A percentile compares a stretch with the other conserved stretches of the same genome.
Evolutionary conservation across 805 yeast species (phyloP).

Genomic region (Peterozyma xylosa): DNA sequence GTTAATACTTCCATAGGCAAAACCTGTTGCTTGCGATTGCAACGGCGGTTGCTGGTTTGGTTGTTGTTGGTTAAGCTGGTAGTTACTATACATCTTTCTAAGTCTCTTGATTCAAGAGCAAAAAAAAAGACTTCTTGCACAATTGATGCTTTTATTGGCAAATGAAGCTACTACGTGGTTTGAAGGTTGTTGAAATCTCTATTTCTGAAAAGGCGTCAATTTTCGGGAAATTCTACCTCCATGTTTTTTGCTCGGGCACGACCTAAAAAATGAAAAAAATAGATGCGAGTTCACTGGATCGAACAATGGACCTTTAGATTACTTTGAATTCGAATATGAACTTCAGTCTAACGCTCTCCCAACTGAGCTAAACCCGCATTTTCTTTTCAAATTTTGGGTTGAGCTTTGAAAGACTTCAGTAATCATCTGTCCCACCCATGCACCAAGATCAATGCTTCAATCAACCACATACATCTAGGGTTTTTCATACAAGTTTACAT

Average conservation of each 20-base stretch:
- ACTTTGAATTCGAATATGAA: neutral
- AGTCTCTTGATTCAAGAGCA: neutral
- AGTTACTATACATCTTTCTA: slow-evolving; percentile 6
- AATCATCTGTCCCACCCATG: too few relatives aligned
- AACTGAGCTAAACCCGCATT: neutral
- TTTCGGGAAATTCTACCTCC: too few relatives aligned
- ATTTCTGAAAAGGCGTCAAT: neutral
- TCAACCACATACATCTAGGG: too few relatives aligned
- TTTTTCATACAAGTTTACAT: too few relatives aligned
- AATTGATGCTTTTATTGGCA: neutral
- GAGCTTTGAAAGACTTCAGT: too few relatives aligned
- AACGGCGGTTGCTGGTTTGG: slow-evolving; percentile 11
- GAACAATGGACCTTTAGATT: neutral
- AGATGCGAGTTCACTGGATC: neutral
- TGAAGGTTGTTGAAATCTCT: neutral
- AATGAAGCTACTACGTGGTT: neutral
- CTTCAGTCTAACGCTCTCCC: neutral
- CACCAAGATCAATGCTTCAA: too few relatives aligned
- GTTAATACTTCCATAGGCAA: slow-evolving; percentile 1
- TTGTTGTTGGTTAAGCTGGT: slow-evolving; percentile 15
- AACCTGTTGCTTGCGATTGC: slow-evolving; percentile 25
- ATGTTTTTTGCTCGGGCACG: neutral
- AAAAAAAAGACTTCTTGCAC: neutral
- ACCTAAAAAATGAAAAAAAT: neutral
- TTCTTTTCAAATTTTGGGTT: too few relatives aligned